Percentiles rank a stretch among this genome's conserved stretches.
phyloP scores from a whole-genome alignment of 2,329 filamentous ascomycete species.

The Nakataea oryzae region DNA sequence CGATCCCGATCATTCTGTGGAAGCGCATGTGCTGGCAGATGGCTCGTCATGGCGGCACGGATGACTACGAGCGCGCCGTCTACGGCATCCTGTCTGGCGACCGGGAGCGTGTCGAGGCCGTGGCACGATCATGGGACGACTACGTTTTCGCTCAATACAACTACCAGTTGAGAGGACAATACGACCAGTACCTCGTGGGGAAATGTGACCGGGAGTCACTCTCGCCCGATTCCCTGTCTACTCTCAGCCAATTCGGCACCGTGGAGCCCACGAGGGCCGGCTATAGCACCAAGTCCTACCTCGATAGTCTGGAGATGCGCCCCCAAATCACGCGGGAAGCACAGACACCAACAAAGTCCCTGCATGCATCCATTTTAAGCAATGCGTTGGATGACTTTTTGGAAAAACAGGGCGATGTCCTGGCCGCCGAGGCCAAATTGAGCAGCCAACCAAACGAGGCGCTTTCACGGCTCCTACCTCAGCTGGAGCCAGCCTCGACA shows the following conservation, averaged over 20 bases:
- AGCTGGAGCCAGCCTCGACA: neutral
- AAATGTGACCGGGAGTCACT: conserved; percentile 9
- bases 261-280: neutral
- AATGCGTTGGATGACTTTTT: conserved; percentile 47
- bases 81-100: conserved; percentile 88
- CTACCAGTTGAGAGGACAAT: conserved; percentile 13
- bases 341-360: conserved; percentile 56
- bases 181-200: conserved; percentile 12
- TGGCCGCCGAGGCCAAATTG: conserved; percentile 30
- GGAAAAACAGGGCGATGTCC: conserved; percentile 44
- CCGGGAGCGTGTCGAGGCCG: conserved; percentile 57
- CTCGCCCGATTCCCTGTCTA: neutral
- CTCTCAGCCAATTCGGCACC: neutral
- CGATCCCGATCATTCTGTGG: conserved; percentile 52
- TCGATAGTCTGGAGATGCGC: neutral
- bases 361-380: conserved; percentile 67
- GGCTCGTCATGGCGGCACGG: conserved; percentile 57
- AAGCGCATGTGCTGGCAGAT: conserved; percentile 65
- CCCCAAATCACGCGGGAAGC: conserved; percentile 28
- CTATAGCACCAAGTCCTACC: neutral
- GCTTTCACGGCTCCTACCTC: neutral
- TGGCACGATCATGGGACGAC: conserved; percentile 39
- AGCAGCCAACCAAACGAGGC: neutral
- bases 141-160: conserved; percentile 14
- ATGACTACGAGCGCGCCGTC: conserved; percentile 77